These are phyloP conservation scores for Teunomyces tritomae DNA, from an alignment of 805 yeast genomes.

Conservation along the genomic window DNA sequence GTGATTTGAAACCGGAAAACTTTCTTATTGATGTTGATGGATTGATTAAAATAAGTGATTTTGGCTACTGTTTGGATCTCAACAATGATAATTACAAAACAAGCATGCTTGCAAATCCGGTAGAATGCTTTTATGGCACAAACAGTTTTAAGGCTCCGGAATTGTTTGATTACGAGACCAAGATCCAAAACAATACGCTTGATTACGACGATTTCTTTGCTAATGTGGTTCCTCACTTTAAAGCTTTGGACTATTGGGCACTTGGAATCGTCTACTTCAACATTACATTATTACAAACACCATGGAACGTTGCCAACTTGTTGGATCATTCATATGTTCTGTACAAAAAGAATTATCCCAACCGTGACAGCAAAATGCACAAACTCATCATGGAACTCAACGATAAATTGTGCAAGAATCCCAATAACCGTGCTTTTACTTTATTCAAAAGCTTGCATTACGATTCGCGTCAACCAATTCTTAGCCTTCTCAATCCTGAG, in stretches of 20 bases:
- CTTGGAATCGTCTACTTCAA: slow-evolving; percentile 50
- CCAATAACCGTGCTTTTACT: slow-evolving; percentile 30
- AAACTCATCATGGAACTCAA: slow-evolving; percentile 12
- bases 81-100: slow-evolving; percentile 9
- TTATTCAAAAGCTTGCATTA: slow-evolving; percentile 37
- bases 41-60: slow-evolving; percentile 45
- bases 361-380: slow-evolving; percentile 8
- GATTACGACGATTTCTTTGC: slow-evolving; percentile 1
- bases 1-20: slow-evolving; percentile 58
- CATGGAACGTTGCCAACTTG: slow-evolving; percentile 45
- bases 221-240: slow-evolving; percentile 19
- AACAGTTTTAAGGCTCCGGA: slow-evolving; percentile 57
- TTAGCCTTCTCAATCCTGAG: slow-evolving; percentile 35
- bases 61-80: slow-evolving; percentile 42
- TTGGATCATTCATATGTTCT: slow-evolving; percentile 17
- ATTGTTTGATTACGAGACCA: slow-evolving; percentile 27
- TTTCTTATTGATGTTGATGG: slow-evolving; percentile 46
- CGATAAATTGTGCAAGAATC: slow-evolving; percentile 10
- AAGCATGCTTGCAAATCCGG: slow-evolving; percentile 9
- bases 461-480: slow-evolving; percentile 31
- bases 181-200: slow-evolving; percentile 7
- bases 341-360: slow-evolving; percentile 29
- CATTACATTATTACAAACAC: slow-evolving; percentile 41
- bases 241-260: slow-evolving; percentile 50
- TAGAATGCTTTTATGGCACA: slow-evolving; percentile 45